These are phyloP conservation scores for Lasiodiplodia gonubiensis DNA, from an alignment of 2,329 filamentous ascomycete species.

Conservation along the genomic window DNA sequence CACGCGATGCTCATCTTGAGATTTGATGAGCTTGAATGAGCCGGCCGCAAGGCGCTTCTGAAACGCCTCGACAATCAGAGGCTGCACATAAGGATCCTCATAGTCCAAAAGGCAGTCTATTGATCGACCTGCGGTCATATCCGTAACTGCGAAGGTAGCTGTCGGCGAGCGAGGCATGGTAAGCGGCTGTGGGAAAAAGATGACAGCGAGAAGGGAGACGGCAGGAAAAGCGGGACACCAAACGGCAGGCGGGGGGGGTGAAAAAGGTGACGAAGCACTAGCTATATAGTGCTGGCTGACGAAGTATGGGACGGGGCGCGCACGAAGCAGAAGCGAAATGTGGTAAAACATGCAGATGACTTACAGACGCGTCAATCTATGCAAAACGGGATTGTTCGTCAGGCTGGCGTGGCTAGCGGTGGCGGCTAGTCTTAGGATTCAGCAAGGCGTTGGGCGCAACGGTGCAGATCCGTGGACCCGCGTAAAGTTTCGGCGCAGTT, in stretches of 20 bases:
- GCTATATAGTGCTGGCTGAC: not conserved
- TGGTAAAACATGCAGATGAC: constrained; percentile 12
- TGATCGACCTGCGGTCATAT: constrained; percentile 12
- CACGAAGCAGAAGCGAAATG: not conserved
- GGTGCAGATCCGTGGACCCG: constrained; percentile 13
- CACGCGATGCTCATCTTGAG: constrained; percentile 53
- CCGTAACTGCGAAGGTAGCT: constrained; percentile 17
- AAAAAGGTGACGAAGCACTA: constrained; percentile 5
- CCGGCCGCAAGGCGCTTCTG: constrained; percentile 62
- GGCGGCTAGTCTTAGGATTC: not conserved
- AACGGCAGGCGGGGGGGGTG: not conserved
- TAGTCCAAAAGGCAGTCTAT: constrained; percentile 80
- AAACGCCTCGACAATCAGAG: constrained; percentile 78
- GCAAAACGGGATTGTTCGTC: constrained; percentile 8
- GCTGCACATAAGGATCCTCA: constrained; percentile 87
- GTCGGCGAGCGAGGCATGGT: constrained; percentile 3
- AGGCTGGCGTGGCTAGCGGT: constrained; percentile 3
- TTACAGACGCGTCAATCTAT: constrained; percentile 7
- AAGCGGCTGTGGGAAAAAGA: not conserved
- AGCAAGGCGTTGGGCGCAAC: constrained; percentile 10
- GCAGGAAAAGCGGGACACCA: not conserved
- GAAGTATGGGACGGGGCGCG: not conserved
- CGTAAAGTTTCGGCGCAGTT: not conserved
- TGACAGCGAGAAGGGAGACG: not conserved
- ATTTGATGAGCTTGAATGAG: constrained; percentile 62